Percentiles rank a stretch among this genome's conserved stretches.
Conservation (phyloP, 805 yeast species). For the Saccharomycopsis capsularis region DNA sequence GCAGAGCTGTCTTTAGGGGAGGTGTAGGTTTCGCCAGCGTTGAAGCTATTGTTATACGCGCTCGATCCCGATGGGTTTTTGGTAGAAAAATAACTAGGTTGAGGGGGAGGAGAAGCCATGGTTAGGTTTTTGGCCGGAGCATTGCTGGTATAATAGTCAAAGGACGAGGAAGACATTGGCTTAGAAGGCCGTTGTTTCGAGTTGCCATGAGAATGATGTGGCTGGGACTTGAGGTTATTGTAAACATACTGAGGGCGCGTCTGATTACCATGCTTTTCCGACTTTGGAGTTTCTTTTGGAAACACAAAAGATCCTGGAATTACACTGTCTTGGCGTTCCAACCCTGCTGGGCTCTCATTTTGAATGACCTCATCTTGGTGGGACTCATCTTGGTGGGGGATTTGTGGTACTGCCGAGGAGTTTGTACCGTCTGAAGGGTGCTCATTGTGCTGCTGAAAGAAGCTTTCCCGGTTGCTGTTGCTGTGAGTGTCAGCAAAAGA, state of each 20-base stretch:
- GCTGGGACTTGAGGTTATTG: too few relatives aligned
- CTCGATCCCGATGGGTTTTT: conserved; percentile 5
- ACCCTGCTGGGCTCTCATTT: background rate
- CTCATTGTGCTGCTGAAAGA: background rate
- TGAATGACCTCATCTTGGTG: conserved; percentile 3
- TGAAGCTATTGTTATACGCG: conserved; percentile 17
- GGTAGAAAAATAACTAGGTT: conserved; percentile 3
- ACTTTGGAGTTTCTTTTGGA: background rate
- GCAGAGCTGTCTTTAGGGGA: conserved; percentile 7
- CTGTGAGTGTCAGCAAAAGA: background rate
- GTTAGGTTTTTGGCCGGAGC: conserved; percentile 16
- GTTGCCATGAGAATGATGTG: background rate
- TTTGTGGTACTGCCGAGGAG: background rate
- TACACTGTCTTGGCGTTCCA: background rate
- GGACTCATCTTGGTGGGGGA: background rate
- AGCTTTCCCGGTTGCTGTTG: background rate
- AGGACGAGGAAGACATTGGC: background rate
- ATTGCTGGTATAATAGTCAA: background rate
- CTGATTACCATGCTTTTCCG: background rate
- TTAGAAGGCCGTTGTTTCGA: background rate
- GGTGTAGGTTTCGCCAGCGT: conserved; percentile 18
- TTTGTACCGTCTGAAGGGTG: too few relatives aligned
- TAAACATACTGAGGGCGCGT: background rate
- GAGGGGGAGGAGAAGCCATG: conserved; percentile 1
- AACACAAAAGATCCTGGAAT: background rate